Percentiles rank a stretch among this genome's conserved stretches.
These are phyloP conservation scores for Leccinum subgranulosum DNA, from an alignment of 768 basidiomycete species.

Conservation along the genomic window DNA sequence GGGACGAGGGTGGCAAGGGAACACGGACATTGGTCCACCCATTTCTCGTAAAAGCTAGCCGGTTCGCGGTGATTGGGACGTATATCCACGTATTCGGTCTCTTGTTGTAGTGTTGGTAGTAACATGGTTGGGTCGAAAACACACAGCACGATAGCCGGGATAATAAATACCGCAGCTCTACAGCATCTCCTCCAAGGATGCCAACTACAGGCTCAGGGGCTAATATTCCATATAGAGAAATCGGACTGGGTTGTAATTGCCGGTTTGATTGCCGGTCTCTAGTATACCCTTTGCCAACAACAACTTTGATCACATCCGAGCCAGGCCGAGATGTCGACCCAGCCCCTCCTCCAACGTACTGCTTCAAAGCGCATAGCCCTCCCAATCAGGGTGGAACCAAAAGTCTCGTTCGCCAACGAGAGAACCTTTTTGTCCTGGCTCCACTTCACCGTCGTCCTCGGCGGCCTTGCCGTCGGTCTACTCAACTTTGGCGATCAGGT, in stretches of 20 bases:
- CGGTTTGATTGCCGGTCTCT: conserved; percentile 2
- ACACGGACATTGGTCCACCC: conserved; percentile 49
- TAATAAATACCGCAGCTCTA: conserved; percentile 5
- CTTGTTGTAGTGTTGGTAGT: conserved; percentile 9
- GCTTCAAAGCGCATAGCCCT: conserved; percentile 94
- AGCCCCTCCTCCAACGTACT: conserved; percentile 94
- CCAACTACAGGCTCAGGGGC: conserved; percentile 14
- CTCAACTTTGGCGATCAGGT: conserved; percentile 98
- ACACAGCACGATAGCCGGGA: background rate
- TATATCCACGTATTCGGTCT: conserved; percentile 27
- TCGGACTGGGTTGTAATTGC: conserved; percentile 12
- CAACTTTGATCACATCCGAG: background rate
- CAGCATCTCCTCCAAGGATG: conserved; percentile 5
- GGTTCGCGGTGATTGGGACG: conserved; percentile 5
- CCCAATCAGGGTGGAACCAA: conserved; percentile 91
- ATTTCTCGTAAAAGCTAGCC: conserved; percentile 46
- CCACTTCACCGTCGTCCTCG: conserved; percentile 96
- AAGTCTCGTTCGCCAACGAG: conserved; percentile 94
- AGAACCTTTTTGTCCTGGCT: conserved; percentile 98
- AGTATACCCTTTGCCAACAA: background rate
- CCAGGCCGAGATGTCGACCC: conserved; percentile 76
- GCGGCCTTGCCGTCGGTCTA: conserved; percentile 92
- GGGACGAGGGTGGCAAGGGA: background rate
- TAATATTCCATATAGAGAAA: conserved; percentile 8
- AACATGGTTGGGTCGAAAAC: conserved; percentile 12